These are phyloP conservation scores for Solanum arcanum DNA, from an alignment of 257 asterid genomes.

Conservation along the genomic window DNA sequence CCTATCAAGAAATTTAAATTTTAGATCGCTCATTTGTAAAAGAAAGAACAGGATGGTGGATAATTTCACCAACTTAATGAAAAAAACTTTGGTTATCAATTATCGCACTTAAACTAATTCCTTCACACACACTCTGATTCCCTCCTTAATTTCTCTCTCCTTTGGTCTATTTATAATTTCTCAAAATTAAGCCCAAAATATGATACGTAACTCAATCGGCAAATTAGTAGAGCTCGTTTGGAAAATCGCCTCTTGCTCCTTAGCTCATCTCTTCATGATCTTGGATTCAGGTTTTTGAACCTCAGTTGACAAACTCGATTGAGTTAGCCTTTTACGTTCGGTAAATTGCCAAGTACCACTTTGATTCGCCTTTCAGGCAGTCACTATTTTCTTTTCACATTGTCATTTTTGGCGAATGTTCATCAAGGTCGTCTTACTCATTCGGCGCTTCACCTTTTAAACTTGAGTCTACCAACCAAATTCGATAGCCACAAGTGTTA, in stretches of 20 bases:
- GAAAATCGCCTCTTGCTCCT: neutral
- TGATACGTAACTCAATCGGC: neutral
- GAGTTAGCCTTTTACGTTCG: neutral
- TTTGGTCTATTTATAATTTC: neutral
- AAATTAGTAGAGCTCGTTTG: neutral
- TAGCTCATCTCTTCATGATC: neutral
- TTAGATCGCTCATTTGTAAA: neutral
- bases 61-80: neutral
- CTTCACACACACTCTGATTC: neutral
- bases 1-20: neutral
- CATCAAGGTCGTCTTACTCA: neutral
- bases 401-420: neutral
- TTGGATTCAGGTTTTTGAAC: neutral
- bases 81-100: neutral
- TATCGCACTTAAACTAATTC: neutral
- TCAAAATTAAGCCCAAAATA: neutral
- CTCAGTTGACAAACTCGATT: neutral
- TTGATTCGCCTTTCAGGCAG: neutral
- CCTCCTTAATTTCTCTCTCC: neutral
- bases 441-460: neutral
- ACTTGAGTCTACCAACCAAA: neutral
- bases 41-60: neutral
- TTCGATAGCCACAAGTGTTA: neutral
- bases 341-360: neutral
- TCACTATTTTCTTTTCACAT: neutral